Evolutionary conservation across 163 green algal genomes (phyloP), one percentile per base, ranked within the genome.

Genomic region (Dunaliella salina): DNA sequence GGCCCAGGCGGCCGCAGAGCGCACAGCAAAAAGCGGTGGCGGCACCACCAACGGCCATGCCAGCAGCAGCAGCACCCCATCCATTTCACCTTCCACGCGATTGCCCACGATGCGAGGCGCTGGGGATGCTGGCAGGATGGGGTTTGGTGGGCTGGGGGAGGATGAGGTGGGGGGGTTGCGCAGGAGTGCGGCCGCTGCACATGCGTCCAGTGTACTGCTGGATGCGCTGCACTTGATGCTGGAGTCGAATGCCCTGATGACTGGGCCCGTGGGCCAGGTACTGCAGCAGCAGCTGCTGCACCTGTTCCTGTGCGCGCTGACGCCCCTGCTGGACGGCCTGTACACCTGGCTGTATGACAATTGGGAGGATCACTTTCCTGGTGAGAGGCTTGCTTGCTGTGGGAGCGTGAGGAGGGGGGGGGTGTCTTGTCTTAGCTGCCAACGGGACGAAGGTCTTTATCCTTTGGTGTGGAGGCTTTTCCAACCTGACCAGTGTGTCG

Each of bases 311-410:
- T 85, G 81, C 50, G 26, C 81, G 29, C 33, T 85, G 29, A 63
- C 33, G 26, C 81, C 81, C 17, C 81, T 85, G 57, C 81, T 85
- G 81, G 50, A 80, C n/a, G 72, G 81, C 57, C 46, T 80, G 50
- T 63, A 85, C n/a, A 35, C 46, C 1, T 85, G 81, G 81, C 50
- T 85, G 81, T 80, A 80, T 30, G n/a, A 85, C 12, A 63, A 63
- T 29, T 35, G 33, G 17, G 81, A 85, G 12, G 57, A 79, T n/a
- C n/a, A 72, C 11, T 57, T 85, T 79, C 20, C 81, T 57, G 81
- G 81, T 85, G 63, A 8, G 40, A 50, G n/a, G n/a, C n/a, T n/a
- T 50, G 40, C 40, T 50, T 8, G 40, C 40, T 50, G 40, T 8
- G 40, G 40, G 40, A 8, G 40, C 8, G n/a, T n/a, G n/a, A 50